These are phyloP conservation scores for Ceratocystis colombiana DNA, from an alignment of 2,329 filamentous ascomycete species.

Conservation along the genomic window DNA sequence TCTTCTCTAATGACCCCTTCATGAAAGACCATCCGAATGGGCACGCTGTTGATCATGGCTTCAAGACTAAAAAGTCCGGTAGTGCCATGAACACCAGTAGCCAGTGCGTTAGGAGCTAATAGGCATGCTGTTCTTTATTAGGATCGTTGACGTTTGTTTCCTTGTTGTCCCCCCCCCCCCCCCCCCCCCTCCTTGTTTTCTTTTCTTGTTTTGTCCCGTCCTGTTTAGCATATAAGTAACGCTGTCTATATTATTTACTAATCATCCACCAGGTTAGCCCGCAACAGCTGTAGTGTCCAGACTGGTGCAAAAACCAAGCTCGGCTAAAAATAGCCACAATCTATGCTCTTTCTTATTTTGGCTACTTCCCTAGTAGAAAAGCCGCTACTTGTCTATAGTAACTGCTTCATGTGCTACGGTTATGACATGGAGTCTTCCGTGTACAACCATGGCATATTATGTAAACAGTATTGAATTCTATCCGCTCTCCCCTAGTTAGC, in stretches of 20 bases:
- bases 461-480: not conserved
- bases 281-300: not conserved
- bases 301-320: not conserved
- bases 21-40: not conserved
- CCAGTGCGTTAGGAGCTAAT: not conserved
- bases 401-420: too few species aligned
- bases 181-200: too few species aligned
- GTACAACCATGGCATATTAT: not conserved
- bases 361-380: not conserved
- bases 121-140: not conserved
- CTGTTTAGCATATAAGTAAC: not conserved
- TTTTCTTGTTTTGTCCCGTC: not conserved
- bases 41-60: not conserved
- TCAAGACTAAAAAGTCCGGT: not conserved
- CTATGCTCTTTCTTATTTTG: slow-evolving; percentile 6
- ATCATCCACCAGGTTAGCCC: too few species aligned
- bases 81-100: not conserved
- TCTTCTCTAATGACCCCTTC: not conserved
- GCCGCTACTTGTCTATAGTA: not conserved
- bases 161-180: not conserved
- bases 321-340: not conserved
- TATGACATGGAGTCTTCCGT: not conserved
- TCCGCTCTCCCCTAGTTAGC: not conserved
- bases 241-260: not conserved
- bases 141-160: not conserved